A percentile compares a stretch with the other conserved stretches of the same genome.
Conservation (phyloP, 192 early-diverging fungal genomes). For the Pilaira anomala region DNA sequence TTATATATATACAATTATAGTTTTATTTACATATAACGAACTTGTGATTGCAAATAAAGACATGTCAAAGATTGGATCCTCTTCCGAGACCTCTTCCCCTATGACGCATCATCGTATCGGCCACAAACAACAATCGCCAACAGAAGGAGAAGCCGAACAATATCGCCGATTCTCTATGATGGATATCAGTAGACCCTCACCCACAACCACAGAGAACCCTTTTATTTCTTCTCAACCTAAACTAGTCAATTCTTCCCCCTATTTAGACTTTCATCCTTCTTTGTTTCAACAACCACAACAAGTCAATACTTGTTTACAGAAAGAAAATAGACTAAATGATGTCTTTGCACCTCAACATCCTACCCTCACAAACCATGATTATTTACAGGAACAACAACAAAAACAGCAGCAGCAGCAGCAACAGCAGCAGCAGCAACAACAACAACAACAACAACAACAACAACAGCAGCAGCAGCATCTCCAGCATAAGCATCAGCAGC, state of each 20-base stretch:
- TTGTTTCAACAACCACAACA: neutral
- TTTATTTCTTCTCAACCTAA: too few species aligned
- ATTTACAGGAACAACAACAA: too few species aligned
- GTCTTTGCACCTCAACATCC: neutral
- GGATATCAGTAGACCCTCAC: neutral
- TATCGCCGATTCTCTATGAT: slow-evolving; percentile 8
- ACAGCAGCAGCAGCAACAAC: neutral
- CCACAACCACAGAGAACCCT: too few species aligned
- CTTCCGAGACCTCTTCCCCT: neutral
- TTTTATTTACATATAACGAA: slow-evolving; percentile 5
- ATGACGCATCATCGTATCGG: neutral
- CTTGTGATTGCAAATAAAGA: neutral
- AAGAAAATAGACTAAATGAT: slow-evolving; percentile 7
- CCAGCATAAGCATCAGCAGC: neutral
- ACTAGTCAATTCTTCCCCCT: too few species aligned
- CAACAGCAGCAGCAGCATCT: too few species aligned
- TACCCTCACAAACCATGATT: too few species aligned
- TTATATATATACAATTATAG: neutral
- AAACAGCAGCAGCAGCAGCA: too few species aligned
- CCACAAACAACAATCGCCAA: neutral
- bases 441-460: neutral
- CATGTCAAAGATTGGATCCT: neutral
- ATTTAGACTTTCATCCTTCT: too few species aligned
- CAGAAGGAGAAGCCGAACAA: slow-evolving; percentile 4
- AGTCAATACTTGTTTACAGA: slow-evolving; percentile 4